A percentile compares a stretch with the other conserved stretches of the same genome.
Evolutionary conservation across 106 monocot genomes (phyloP).

Genomic region (Allium sativum): DNA sequence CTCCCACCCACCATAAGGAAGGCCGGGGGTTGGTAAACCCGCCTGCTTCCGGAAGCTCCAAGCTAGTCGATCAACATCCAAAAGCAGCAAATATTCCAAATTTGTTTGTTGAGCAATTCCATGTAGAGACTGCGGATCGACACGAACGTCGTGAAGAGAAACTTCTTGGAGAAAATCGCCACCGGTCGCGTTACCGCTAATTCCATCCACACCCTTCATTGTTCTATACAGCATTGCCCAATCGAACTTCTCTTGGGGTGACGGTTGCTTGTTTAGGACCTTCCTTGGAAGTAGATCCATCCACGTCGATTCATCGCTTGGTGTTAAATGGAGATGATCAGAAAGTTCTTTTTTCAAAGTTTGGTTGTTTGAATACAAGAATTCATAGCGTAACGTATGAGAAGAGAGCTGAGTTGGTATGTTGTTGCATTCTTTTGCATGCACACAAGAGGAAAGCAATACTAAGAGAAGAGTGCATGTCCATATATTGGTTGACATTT

Average conservation of each 20-base stretch:
- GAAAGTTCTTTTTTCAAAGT: slow-evolving; percentile 14
- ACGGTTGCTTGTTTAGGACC: slow-evolving; percentile 15
- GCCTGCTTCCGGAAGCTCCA: slow-evolving; percentile 79
- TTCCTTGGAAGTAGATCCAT: slow-evolving; percentile 60
- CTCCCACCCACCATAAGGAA: slow-evolving; percentile 91
- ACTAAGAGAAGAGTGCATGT: not conserved
- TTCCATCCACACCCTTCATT: slow-evolving; percentile 17
- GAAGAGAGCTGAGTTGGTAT: slow-evolving; percentile 39
- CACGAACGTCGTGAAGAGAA: slow-evolving; percentile 64
- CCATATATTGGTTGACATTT: not conserved
- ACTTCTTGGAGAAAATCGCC: slow-evolving; percentile 47
- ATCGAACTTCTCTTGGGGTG: slow-evolving; percentile 25
- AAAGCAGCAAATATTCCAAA: slow-evolving; percentile 71
- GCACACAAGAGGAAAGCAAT: not conserved
- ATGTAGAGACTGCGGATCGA: slow-evolving; percentile 59
- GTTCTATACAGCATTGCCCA: slow-evolving; percentile 66
- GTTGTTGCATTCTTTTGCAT: slow-evolving; percentile 70
- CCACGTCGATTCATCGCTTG: slow-evolving; percentile 52
- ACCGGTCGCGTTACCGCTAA: not conserved
- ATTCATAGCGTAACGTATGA: slow-evolving; percentile 44
- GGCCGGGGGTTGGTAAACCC: slow-evolving; percentile 44
- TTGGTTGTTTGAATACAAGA: slow-evolving; percentile 12
- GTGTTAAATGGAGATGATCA: slow-evolving; percentile 31
- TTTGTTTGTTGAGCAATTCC: slow-evolving; percentile 76
- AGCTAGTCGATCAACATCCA: slow-evolving; percentile 67